Percentiles rank a stretch among this genome's conserved stretches.
These are phyloP conservation scores for Rubroshorea leprosula DNA, from an alignment of 345 rosid genomes.

Conservation along the genomic window DNA sequence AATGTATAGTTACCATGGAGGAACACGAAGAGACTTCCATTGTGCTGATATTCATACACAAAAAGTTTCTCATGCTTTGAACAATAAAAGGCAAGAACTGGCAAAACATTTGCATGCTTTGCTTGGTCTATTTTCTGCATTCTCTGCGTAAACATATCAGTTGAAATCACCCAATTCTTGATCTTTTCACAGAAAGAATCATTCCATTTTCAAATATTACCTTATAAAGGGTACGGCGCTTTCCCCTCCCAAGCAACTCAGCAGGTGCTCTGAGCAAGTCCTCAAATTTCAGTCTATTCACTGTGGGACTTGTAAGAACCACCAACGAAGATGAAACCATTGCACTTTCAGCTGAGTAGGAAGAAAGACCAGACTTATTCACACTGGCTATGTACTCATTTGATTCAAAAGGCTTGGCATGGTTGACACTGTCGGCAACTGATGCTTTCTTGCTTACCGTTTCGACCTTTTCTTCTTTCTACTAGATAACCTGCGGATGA, in stretches of 20 bases:
- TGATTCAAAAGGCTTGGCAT: constrained; percentile 21
- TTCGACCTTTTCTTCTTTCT: constrained; percentile 19
- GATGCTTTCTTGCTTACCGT: constrained; percentile 24
- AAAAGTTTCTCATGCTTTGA: constrained; percentile 50
- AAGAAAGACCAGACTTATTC: constrained; percentile 28
- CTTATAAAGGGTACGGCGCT: constrained; percentile 45
- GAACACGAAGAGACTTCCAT: constrained; percentile 46
- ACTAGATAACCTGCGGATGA: constrained; percentile 19
- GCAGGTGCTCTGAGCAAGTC: constrained; percentile 64
- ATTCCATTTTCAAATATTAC: constrained; percentile 36
- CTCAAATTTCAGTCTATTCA: constrained; percentile 40
- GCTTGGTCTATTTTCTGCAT: constrained; percentile 42
- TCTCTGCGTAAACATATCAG: constrained; percentile 36
- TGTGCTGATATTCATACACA: constrained; percentile 45
- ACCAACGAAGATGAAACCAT: constrained; percentile 33
- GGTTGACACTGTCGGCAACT: constrained; percentile 17
- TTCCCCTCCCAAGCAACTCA: constrained; percentile 51
- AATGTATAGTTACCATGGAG: constrained; percentile 46
- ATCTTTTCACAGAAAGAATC: constrained; percentile 53
- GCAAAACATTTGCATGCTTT: constrained; percentile 48
- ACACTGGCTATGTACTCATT: constrained; percentile 11
- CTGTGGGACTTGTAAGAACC: constrained; percentile 40
- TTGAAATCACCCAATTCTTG: constrained; percentile 46
- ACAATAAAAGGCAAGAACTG: constrained; percentile 45
- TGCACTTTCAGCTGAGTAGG: constrained; percentile 22